phyloP scores from a whole-genome alignment of 768 basidiomycete species.

The Collybia mongolica region DNA sequence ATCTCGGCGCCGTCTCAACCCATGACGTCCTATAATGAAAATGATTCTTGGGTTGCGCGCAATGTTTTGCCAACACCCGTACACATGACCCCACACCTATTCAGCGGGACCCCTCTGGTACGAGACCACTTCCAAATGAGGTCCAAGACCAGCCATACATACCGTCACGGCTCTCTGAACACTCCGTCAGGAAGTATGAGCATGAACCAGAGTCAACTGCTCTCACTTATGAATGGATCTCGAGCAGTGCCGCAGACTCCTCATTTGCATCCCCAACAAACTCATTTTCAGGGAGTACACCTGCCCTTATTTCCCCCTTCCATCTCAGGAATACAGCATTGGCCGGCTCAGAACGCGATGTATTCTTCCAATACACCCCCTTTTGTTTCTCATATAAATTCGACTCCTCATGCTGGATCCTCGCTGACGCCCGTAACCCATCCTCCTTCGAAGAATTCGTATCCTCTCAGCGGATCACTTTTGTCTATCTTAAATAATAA shows the following conservation, averaged over 20 bases:
- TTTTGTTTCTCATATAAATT: not conserved
- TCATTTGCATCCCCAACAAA: not conserved
- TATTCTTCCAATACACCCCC: not conserved
- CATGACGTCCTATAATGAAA: not conserved
- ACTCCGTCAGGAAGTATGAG: constrained; percentile 36
- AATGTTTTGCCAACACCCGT: not conserved
- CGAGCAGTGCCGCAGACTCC: constrained; percentile 10
- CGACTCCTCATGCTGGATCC: not conserved
- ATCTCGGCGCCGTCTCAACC: not conserved
- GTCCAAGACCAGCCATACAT: constrained; percentile 45
- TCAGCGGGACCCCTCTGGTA: constrained; percentile 4
- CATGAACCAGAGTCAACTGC: constrained; percentile 52
- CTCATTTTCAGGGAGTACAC: not conserved
- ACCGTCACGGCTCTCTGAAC: constrained; percentile 33
- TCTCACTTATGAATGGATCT: constrained; percentile 39
- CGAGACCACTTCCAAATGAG: constrained; percentile 42
- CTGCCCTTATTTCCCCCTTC: too few relatives aligned
- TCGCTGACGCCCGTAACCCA: not conserved
- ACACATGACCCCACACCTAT: not conserved
- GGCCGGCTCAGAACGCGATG: not conserved
- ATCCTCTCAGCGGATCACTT: constrained; percentile 1
- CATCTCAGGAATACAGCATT: too few relatives aligned
- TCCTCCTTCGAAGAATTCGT: not conserved
- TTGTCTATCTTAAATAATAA: constrained; percentile 3
- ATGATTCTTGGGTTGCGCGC: not conserved